Evolutionary conservation across 1,139 yeast genomes (phyloP).

Genomic region (Candida sp.): DNA sequence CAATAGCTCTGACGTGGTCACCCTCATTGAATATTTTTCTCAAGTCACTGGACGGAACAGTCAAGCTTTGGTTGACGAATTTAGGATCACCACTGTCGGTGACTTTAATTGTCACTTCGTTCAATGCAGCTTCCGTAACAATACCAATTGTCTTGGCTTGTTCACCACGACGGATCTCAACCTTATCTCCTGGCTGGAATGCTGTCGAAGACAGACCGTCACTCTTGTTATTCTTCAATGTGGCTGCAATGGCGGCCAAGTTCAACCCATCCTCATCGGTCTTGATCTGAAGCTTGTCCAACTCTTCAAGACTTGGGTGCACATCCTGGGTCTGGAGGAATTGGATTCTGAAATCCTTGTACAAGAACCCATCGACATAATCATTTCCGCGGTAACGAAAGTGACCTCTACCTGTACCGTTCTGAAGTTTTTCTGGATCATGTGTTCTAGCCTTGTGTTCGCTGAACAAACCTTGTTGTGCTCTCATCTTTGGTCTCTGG

Average conservation of each 20-base stretch:
- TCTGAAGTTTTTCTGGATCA: slow-evolving; percentile 62
- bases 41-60: slow-evolving; percentile 79
- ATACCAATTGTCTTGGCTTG: slow-evolving; percentile 89
- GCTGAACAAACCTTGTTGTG: slow-evolving; percentile 84
- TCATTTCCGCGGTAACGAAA: slow-evolving; percentile 87
- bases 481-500: slow-evolving; percentile 63
- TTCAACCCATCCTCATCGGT: slow-evolving; percentile 77
- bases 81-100: slow-evolving; percentile 56
- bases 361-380: slow-evolving; percentile 85
- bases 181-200: slow-evolving; percentile 95
- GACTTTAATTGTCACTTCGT: slow-evolving; percentile 64
- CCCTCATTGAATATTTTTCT: slow-evolving; percentile 90
- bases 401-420: slow-evolving; percentile 76
- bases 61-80: slow-evolving; percentile 52
- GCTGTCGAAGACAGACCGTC: slow-evolving; percentile 37
- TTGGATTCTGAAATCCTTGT: slow-evolving; percentile 85
- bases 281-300: slow-evolving; percentile 80
- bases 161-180: slow-evolving; percentile 91
- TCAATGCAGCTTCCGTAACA: slow-evolving; percentile 68
- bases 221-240: slow-evolving; percentile 58
- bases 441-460: slow-evolving; percentile 67
- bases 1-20: slow-evolving; percentile 93
- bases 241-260: slow-evolving; percentile 82
- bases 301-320: slow-evolving; percentile 86
- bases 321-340: slow-evolving; percentile 84